A percentile compares a stretch with the other conserved stretches of the same genome.
Conservation (phyloP, 2,329 filamentous ascomycete species). For the Amauroascus niger region DNA sequence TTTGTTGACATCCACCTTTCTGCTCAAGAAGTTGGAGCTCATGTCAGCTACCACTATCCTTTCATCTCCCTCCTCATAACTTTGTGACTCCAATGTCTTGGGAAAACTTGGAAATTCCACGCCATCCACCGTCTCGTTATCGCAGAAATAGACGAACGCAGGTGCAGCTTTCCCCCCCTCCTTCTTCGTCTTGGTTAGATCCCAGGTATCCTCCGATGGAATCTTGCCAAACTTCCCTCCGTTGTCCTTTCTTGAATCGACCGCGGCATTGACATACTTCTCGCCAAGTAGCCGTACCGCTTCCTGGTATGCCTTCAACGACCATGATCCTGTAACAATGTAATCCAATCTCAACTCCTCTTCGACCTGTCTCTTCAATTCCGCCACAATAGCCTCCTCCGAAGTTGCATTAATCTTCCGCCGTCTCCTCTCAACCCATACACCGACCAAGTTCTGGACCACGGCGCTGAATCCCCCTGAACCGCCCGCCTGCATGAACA, state of each 20-base stretch:
- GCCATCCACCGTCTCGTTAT: constrained; percentile 82
- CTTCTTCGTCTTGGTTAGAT: constrained; percentile 52
- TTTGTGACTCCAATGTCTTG: constrained; percentile 48
- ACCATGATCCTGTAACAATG: constrained; percentile 83
- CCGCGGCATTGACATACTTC: constrained; percentile 65
- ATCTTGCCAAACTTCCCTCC: constrained; percentile 80
- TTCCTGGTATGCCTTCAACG: constrained; percentile 78
- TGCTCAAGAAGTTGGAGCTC: constrained; percentile 84
- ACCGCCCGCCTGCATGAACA: constrained; percentile 82
- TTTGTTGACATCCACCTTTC: constrained; percentile 65
- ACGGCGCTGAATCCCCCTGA: constrained; percentile 76
- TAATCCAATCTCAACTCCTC: constrained; percentile 76
- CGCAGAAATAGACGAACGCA: constrained; percentile 78
- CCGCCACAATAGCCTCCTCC: constrained; percentile 49
- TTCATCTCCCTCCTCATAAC: constrained; percentile 49
- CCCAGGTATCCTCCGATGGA: constrained; percentile 67
- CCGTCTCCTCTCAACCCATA: constrained; percentile 67
- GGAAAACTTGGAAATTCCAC: constrained; percentile 79
- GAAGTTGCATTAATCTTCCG: constrained; percentile 47
- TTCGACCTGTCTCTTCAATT: constrained; percentile 55
- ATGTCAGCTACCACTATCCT: constrained; percentile 84
- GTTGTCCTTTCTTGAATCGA: constrained; percentile 55
- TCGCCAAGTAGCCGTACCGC: constrained; percentile 65
- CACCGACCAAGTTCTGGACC: constrained; percentile 71
- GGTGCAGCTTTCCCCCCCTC: constrained; percentile 40